Evolutionary conservation across 805 yeast genomes (phyloP).

Genomic region (Myxozyma lipomycoides): DNA sequence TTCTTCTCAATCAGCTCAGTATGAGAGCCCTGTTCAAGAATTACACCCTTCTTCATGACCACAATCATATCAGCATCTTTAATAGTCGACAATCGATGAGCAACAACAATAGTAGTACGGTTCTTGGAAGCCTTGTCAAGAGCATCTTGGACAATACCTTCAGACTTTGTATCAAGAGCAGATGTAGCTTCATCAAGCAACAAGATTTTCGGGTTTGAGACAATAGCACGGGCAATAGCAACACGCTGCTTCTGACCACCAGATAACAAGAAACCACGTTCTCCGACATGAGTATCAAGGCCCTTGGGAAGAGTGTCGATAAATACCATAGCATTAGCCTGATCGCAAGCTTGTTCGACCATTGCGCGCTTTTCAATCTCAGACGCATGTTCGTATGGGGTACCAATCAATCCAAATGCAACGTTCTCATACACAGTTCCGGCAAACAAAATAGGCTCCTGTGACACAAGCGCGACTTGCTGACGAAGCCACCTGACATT

Average conservation of each 20-base stretch:
- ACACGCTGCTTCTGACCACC: slow-evolving; percentile 67
- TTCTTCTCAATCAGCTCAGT: slow-evolving; percentile 31
- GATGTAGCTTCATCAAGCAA: slow-evolving; percentile 66
- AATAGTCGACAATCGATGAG: slow-evolving; percentile 50
- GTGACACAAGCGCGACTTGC: slow-evolving; percentile 58
- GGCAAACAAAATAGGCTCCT: slow-evolving; percentile 60
- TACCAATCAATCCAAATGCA: slow-evolving; percentile 59
- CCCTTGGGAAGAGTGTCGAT: slow-evolving; percentile 51
- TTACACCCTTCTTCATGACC: slow-evolving; percentile 45
- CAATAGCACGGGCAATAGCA: slow-evolving; percentile 58
- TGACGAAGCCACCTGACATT: slow-evolving; percentile 51
- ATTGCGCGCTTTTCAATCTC: slow-evolving; percentile 40
- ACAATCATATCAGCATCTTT: slow-evolving; percentile 48
- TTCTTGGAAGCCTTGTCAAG: slow-evolving; percentile 36
- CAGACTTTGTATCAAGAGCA: slow-evolving; percentile 59
- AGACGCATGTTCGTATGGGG: slow-evolving; percentile 34
- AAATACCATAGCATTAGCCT: slow-evolving; percentile 53
- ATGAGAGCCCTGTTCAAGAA: slow-evolving; percentile 42
- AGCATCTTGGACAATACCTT: slow-evolving; percentile 56
- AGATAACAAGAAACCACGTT: slow-evolving; percentile 56
- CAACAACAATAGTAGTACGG: slow-evolving; percentile 49
- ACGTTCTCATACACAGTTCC: slow-evolving; percentile 78
- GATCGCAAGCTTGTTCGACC: slow-evolving; percentile 43
- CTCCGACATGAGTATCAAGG: slow-evolving; percentile 49
- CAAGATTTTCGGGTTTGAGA: slow-evolving; percentile 53